phyloP scores from a whole-genome alignment of 192 early-diverging fungal genomes.

The Lunasporangiospora selenospora region DNA sequence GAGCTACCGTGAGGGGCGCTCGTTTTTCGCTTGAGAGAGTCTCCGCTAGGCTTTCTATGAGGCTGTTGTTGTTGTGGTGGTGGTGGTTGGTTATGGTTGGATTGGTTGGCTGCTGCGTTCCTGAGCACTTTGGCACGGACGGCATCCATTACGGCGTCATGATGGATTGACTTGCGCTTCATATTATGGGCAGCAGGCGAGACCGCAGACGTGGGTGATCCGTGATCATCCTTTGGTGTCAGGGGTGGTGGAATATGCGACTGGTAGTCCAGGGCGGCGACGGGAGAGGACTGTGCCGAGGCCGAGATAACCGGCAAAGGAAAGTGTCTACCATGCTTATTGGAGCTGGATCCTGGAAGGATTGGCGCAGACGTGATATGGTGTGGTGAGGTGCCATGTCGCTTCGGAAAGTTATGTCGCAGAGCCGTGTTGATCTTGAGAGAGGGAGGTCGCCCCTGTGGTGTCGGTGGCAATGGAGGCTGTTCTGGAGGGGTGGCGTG shows the following conservation, averaged over 20 bases:
- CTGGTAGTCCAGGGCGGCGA: conserved; percentile 28
- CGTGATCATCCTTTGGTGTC: conserved; percentile 39
- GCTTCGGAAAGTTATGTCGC: conserved; percentile 15
- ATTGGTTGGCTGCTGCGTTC: conserved; percentile 47
- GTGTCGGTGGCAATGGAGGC: conserved; percentile 4
- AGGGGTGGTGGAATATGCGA: conserved; percentile 44
- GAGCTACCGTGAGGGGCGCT: conserved; percentile 12
- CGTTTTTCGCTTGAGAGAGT: conserved; percentile 2
- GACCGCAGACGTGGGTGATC: conserved; percentile 33
- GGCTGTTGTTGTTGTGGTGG: conserved; percentile 24
- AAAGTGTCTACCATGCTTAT: conserved; percentile 28
- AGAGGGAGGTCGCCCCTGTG: conserved; percentile 16
- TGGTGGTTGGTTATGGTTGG: too few relatives aligned
- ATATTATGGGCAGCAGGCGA: conserved; percentile 22
- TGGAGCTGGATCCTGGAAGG: too few relatives aligned
- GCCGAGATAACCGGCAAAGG: conserved; percentile 9
- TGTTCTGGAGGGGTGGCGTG: conserved; percentile 9
- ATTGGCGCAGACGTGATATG: conserved; percentile 20
- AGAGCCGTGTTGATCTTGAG: conserved; percentile 31
- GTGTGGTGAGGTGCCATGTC: conserved; percentile 31
- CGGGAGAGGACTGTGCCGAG: conserved; percentile 42
- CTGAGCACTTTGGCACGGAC: conserved; percentile 47
- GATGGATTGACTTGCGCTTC: conserved; percentile 49
- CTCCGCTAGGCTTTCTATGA: conserved; percentile 10
- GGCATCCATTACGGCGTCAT: conserved; percentile 56